These are phyloP conservation scores for Cardiospermum halicacabum DNA, from an alignment of 345 rosid genomes.

Conservation along the genomic window DNA sequence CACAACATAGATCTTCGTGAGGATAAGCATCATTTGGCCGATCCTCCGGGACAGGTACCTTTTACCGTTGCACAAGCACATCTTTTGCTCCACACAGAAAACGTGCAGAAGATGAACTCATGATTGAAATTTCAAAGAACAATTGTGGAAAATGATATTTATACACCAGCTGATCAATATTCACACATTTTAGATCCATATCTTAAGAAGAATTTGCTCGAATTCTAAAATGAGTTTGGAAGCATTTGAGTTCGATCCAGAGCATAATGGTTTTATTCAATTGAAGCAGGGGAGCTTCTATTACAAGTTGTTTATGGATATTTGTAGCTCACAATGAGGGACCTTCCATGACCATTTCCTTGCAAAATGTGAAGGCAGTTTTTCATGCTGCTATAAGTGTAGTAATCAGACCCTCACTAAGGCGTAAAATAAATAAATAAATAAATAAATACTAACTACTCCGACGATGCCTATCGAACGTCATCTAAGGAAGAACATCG, in stretches of 20 bases:
- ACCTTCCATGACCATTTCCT: conserved; percentile 2
- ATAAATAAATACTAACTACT: conserved; percentile 55
- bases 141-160: too few species aligned
- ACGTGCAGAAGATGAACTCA: neutral
- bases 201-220: too few species aligned
- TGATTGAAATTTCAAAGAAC: too few species aligned
- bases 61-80: conserved; percentile 86
- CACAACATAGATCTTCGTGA: conserved; percentile 99
- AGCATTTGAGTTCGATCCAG: neutral
- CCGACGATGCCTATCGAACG: conserved; percentile 57
- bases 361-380: conserved; percentile 91
- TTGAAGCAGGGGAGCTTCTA: neutral
- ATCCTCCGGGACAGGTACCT: conserved; percentile 89
- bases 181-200: too few species aligned
- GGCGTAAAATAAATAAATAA: conserved; percentile 75
- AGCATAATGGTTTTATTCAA: neutral
- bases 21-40: conserved; percentile 88
- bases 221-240: neutral
- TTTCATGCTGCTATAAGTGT: conserved; percentile 95
- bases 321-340: neutral
- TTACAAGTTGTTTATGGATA: neutral
- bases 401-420: conserved; percentile 74
- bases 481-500: conserved; percentile 38
- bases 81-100: conserved; percentile 3
- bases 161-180: too few species aligned